Conservation (phyloP, 495 filamentous ascomycete species). For the Mytilinidion resinicola region DNA sequence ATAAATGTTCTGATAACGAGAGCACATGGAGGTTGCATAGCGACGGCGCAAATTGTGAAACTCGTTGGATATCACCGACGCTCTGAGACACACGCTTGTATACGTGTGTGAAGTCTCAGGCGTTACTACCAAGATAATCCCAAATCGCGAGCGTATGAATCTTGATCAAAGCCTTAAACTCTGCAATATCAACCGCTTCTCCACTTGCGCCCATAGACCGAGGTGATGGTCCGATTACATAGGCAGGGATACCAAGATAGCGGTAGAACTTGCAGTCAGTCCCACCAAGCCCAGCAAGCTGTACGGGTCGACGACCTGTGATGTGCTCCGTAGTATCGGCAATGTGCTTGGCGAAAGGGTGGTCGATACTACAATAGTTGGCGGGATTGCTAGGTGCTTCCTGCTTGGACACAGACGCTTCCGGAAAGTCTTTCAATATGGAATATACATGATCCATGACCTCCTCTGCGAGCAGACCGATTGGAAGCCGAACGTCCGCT, state of each 20-base stretch:
- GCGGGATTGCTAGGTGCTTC: slow-evolving; percentile 21
- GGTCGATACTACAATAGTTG: slow-evolving; percentile 5
- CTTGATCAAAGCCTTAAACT: slow-evolving; percentile 15
- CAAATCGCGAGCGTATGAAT: slow-evolving; percentile 16
- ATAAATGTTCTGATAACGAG: no score
- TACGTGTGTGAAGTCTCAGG: no score
- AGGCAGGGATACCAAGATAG: slow-evolving; percentile 18
- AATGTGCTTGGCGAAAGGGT: slow-evolving; percentile 9
- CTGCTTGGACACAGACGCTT: slow-evolving; percentile 16
- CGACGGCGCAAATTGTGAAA: no score
- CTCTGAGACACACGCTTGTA: no score
- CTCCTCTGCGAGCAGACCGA: slow-evolving; percentile 5
- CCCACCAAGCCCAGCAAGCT: slow-evolving; percentile 12
- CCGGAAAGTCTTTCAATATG: slow-evolving; percentile 9
- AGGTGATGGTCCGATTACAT: slow-evolving; percentile 15
- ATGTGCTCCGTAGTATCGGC: neutral
- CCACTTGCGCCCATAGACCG: slow-evolving; percentile 13
- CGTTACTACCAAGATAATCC: slow-evolving; percentile 7
- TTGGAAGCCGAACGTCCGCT: slow-evolving; percentile 19
- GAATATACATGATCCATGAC: slow-evolving; percentile 10
- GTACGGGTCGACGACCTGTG: neutral
- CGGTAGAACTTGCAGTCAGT: slow-evolving; percentile 23
- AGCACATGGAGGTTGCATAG: no score
- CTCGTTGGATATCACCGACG: no score
- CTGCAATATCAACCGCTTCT: slow-evolving; percentile 8